Evolutionary conservation across 192 early-diverging fungal species (phyloP), one percentile per base, ranked within the genome.

Genomic region (Coemansia pectinata): DNA sequence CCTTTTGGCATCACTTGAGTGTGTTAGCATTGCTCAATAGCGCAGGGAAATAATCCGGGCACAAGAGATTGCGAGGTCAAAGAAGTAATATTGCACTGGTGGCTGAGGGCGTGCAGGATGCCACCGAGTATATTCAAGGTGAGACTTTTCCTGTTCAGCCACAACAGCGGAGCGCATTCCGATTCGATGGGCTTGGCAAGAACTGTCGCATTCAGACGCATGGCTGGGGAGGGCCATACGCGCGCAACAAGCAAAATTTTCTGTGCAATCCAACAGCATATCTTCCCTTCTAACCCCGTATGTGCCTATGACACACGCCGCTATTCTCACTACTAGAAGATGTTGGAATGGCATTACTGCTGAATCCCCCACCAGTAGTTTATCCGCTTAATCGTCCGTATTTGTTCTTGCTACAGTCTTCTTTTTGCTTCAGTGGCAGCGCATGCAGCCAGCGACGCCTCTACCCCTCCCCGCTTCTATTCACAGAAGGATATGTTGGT

Each of bases 401-500:
- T 12, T 55, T 7, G 52, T 15, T 55, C 10, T 52, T 27, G 17
- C 19, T 50, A n/a, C 21, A 5, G 2, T 50, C 9, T 9, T 11
- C 12, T 14, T 17, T n/a, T 45, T 31, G 1, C 52, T 14, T 58
- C 29, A 58, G 29, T 58, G 4, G 55, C 14, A 5, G 55, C 29
- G 15, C 55, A 58, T 58, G 55, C 55, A 58, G 55, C 29, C 27
- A 58, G 29, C 29, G 15, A 34, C 55, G 55, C 55, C 55, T 33
- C 55, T 15, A 14, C 55, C 25, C 12, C 55, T 58, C 55, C 33
- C 55, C 55, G 15, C 55, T 7, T 58, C 55, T 5, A 58, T 31
- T 58, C 29, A 31, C 55, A n/a, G 15, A 9, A 33, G 15, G 17
- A 34, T 58, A 58, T 9, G 55, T 14, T n/a, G 6, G 29, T n/a